phyloP scores from a whole-genome alignment of 805 yeast genomes.

The Metschnikowia koreensis region DNA sequence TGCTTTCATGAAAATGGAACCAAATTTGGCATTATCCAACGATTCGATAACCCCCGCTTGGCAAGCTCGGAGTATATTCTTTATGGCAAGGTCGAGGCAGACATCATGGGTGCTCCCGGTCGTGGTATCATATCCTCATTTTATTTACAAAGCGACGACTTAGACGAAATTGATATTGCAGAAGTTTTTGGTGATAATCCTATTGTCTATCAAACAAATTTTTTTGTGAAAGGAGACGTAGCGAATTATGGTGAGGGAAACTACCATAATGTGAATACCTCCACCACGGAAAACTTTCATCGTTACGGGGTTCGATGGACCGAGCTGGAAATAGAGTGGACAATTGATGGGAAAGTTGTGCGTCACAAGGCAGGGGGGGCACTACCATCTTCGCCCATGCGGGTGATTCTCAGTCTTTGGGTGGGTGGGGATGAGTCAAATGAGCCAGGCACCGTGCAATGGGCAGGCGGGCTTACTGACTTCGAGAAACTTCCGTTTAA shows the following conservation, averaged over 20 bases:
- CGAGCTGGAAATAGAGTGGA: constrained; percentile 29
- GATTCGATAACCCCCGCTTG: constrained; percentile 33
- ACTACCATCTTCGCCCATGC: constrained; percentile 37
- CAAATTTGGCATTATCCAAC: constrained; percentile 9
- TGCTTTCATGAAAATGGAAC: constrained; percentile 10
- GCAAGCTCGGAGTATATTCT: constrained; percentile 30
- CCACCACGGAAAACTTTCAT: constrained; percentile 28
- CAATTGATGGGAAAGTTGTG: constrained; percentile 26
- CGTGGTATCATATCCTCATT: constrained; percentile 38
- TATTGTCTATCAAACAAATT: constrained; percentile 34
- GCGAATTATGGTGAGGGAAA: constrained; percentile 35
- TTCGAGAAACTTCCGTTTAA: constrained; percentile 30
- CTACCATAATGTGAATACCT: constrained; percentile 25
- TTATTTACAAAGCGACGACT: constrained; percentile 42
- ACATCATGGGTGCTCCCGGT: constrained; percentile 32
- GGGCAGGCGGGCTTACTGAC: constrained; percentile 42
- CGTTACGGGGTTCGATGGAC: constrained; percentile 40
- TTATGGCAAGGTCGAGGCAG: constrained; percentile 39
- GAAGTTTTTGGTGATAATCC: constrained; percentile 40
- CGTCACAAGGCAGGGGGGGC: constrained; percentile 22
- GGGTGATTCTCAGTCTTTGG: constrained; percentile 38
- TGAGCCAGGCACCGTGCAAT: constrained; percentile 34
- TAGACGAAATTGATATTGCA: constrained; percentile 42
- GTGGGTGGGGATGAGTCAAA: constrained; percentile 41
- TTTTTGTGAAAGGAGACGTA: constrained; percentile 40